Evolutionary conservation across 148 eudicot species (phyloP).

Genomic region (Rhododendron ferrugineum): DNA sequence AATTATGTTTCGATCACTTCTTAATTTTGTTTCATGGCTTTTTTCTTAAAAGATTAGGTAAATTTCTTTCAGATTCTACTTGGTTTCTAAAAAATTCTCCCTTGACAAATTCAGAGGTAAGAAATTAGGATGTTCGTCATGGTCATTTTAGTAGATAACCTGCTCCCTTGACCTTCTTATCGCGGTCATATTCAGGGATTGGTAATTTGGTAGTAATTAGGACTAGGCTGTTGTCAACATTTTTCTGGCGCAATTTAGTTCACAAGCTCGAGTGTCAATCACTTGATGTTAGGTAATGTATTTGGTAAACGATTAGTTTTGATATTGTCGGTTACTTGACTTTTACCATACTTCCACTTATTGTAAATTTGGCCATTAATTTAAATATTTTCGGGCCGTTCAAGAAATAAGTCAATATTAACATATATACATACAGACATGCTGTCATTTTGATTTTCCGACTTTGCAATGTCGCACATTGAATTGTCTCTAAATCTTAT

Average conservation of each 20-base stretch:
- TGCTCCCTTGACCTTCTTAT: conserved; percentile 7
- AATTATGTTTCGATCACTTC: background rate
- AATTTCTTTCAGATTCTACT: background rate
- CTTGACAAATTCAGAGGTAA: background rate
- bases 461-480: background rate
- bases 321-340: background rate
- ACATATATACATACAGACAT: no score
- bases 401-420: background rate
- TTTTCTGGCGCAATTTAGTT: background rate
- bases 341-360: background rate
- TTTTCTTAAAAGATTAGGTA: background rate
- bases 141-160: conserved; percentile 10
- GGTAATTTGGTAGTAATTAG: background rate
- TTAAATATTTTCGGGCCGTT: background rate
- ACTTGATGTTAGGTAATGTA: background rate
- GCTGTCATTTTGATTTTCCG: background rate
- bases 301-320: no score
- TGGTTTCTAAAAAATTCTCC: background rate
- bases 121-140: conserved; percentile 8
- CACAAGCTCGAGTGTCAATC: background rate
- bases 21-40: background rate
- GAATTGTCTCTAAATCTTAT: background rate
- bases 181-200: background rate
- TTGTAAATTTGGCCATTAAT: no score
- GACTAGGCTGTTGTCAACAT: background rate